Percentiles rank a stretch among this genome's conserved stretches.
phyloP scores from a whole-genome alignment of 75 land plant genomes.

The Adiantum capillusveneris region DNA sequence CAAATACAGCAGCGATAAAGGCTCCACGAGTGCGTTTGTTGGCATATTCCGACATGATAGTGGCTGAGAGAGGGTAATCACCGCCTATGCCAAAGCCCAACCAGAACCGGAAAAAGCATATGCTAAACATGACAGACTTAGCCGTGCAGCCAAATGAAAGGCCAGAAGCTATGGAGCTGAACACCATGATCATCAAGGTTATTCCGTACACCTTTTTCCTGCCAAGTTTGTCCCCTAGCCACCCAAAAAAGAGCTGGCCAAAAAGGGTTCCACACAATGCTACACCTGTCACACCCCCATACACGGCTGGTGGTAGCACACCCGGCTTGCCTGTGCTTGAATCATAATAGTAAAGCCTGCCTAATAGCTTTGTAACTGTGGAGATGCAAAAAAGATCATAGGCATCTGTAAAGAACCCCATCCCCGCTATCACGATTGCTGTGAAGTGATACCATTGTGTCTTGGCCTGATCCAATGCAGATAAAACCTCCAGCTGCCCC shows the following conservation, averaged over 20 bases:
- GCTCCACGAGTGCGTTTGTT: too few relatives aligned
- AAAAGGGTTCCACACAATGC: constrained; percentile 43
- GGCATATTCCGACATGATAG: too few relatives aligned
- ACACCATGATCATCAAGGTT: constrained; percentile 45
- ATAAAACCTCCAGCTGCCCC: constrained; percentile 6
- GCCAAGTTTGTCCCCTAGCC: constrained; percentile 50
- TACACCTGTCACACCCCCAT: constrained; percentile 48
- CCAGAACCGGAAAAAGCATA: too few relatives aligned
- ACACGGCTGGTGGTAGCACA: constrained; percentile 36
- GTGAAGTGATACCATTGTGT: too few relatives aligned
- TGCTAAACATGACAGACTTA: constrained; percentile 38
- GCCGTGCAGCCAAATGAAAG: too few relatives aligned
- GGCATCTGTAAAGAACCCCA: constrained; percentile 81
- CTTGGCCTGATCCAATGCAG: constrained; percentile 5
- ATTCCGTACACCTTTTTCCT: constrained; percentile 45
- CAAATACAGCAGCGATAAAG: too few relatives aligned
- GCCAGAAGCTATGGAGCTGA: constrained; percentile 46
- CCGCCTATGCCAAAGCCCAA: too few relatives aligned
- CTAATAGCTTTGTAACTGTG: constrained; percentile 52
- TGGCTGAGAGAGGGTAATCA: too few relatives aligned
- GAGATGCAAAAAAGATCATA: constrained; percentile 72
- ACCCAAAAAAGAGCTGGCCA: constrained; percentile 52
- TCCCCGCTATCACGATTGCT: constrained; percentile 62
- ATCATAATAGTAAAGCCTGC: constrained; percentile 48
- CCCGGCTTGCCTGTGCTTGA: constrained; percentile 19